Base-by-base conservation (phyloP, 768 basidiomycete genomes). In the Xerocomus spinulosus region DNA sequence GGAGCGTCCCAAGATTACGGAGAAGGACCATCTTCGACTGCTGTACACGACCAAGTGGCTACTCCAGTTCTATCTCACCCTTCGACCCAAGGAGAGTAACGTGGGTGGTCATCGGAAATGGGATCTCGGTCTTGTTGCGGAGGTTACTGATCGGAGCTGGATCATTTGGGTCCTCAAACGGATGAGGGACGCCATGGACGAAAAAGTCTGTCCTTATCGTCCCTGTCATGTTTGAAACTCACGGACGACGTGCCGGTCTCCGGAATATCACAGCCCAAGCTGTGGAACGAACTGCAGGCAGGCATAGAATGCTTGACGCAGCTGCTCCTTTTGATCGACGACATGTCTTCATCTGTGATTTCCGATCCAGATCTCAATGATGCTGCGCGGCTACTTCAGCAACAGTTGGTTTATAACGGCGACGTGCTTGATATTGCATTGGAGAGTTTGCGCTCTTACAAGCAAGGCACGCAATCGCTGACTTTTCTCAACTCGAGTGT, bases 251-350 rank as follows among this genome's bases (percentile, higher is more conserved):
- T n/a, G 42, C 44, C 39, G 37, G 15, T 46, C 42, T 28, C 41
- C 23, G 17, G 36, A 21, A 47, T 36, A 43, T 38, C 47, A 38
- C 57, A 96, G 92, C 95, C 95, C 25, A 93, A 93, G 61, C 73
- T 81, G 50, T 98, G 93, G 92, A 89, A 82, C 23, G 94, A 96
- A 62, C 74, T 98, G 23, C 92, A 97, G 67, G 90, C 92, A 26
- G 92, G 92, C 26, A 81, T 96, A 60, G 90, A 95, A 60, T 95
- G 92, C 64, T 79, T 98, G 55, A 93, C 92, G 17, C 93, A 96
- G 59, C 75, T 98, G 46, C 77, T 98, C 25, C 78, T 91, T 38
- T 80, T 95, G 59, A 84, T 98, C 61, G 93, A 97, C 58, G 70
- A 70, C 39, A 92, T 99, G 85, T 77, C 83, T 26, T 72, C 75